These are phyloP conservation scores for Tinospora cordifolia DNA, from an alignment of 164 flowering plant genomes.

Conservation along the genomic window DNA sequence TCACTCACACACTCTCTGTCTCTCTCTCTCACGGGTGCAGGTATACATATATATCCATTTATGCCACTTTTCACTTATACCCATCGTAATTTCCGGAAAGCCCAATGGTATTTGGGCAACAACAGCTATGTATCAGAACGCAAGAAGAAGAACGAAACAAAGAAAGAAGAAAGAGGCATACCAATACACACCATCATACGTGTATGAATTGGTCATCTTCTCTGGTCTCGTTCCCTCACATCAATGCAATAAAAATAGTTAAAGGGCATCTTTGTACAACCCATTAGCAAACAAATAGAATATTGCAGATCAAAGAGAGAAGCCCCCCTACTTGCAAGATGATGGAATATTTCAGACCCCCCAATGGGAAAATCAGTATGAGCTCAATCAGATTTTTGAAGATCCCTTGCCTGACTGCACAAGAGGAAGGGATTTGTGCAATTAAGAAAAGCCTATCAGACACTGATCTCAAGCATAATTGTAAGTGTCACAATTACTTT, in stretches of 20 bases:
- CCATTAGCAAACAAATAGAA: slow-evolving; percentile 27
- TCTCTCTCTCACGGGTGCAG: slow-evolving; percentile 8
- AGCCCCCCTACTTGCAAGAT: slow-evolving; percentile 11
- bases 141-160: neutral
- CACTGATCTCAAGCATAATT: neutral
- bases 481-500: neutral
- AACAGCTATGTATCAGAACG: neutral
- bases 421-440: slow-evolving; percentile 10
- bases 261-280: slow-evolving; percentile 24
- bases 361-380: slow-evolving; percentile 18
- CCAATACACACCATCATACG: neutral
- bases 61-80: neutral
- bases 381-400: slow-evolving; percentile 16
- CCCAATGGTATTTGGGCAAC: slow-evolving; percentile 6
- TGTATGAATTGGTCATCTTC: neutral
- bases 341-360: slow-evolving; percentile 23
- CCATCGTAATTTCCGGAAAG: neutral
- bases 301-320: slow-evolving; percentile 16
- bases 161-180: neutral
- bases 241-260: slow-evolving; percentile 18
- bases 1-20: too few species aligned
- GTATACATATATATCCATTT: neutral
- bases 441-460: neutral
- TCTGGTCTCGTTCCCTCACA: slow-evolving; percentile 22
- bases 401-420: slow-evolving; percentile 18